A percentile compares a stretch with the other conserved stretches of the same genome.
Conservation (phyloP, 129 eudicot genomes). For the Oenanthe sinensis region DNA sequence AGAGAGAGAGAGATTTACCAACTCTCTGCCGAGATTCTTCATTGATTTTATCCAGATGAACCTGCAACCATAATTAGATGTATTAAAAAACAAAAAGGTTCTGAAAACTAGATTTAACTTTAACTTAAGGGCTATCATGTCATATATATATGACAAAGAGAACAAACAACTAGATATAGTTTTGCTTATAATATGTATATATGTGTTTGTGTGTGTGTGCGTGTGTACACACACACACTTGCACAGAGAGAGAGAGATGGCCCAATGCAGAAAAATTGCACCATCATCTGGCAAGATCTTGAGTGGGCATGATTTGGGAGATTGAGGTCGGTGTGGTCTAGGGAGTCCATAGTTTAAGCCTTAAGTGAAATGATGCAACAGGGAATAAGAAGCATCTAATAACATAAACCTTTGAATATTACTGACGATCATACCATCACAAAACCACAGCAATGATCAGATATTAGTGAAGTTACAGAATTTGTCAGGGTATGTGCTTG, state of each 20-base stretch:
- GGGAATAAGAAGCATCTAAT: not conserved
- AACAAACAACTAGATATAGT: not conserved
- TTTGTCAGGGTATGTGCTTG: not conserved
- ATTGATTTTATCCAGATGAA: constrained; percentile 51
- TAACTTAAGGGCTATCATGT: not conserved
- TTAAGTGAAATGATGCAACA: not conserved
- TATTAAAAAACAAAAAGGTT: not conserved
- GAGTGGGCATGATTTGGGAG: not conserved
- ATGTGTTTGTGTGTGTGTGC: too few species aligned
- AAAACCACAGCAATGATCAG: not conserved
- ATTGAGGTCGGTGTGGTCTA: not conserved
- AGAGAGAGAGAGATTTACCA: constrained; percentile 32
- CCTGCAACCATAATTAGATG: constrained; percentile 30
- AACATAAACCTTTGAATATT: not conserved
- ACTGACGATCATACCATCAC: not conserved
- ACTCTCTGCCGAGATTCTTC: constrained; percentile 45
- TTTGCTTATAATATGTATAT: not conserved
- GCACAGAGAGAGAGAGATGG: not conserved
- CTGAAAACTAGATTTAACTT: not conserved
- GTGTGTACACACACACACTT: too few species aligned
- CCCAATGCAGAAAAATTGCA: not conserved
- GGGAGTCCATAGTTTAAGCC: not conserved
- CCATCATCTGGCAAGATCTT: constrained; percentile 1
- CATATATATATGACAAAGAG: not conserved
- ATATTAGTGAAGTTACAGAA: not conserved